Evolutionary conservation across 768 basidiomycete species (phyloP), one percentile per base, ranked within the genome.

Genomic region (Dioszegia crocea): DNA sequence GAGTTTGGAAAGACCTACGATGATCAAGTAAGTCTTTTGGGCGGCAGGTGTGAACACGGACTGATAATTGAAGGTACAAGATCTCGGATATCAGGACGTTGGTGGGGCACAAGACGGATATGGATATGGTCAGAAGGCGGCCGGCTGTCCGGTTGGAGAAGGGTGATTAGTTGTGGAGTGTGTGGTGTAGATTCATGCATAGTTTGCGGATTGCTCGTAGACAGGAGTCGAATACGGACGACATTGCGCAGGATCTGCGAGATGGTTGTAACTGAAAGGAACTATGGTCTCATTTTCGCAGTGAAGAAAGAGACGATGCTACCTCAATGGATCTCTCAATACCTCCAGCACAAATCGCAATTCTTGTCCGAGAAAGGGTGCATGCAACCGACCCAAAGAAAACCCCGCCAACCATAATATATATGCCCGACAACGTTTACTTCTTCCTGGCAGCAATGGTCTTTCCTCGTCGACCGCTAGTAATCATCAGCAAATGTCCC

Each of bases 51-150:
- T 5, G 36, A 38, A 43, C 38, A 21, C 33, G 12, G 19, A 40
- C 47, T 55, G 38, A 57, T 27, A n/a, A 8, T 44, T 19, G 14
- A 67, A 93, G 92, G 48, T 99, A 98, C 78, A 92, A 91, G 19
- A 93, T 99, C 74, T 93, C 86, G 76, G 98, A 99, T 76, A 99
- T 99, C 67, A 82, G 96, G 65, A 91, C 93, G 16, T 81, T 99
- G 38, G 89, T 99, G 45, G 96, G 96, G 16, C 96, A 99, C 81
- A 99, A 98, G 80, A 90, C 90, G 11, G 86, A 90, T 46, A 84
- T 96, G 70, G 92, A 92, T 63, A 83, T 81, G 49, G 87, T 96
- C 61, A 91, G 91, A 78, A 87, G 85, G 73, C 86, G 90, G 24
- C 84, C 91, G 0, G 92, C 93, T 4, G 91, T 96, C 16, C 85